Conservation (phyloP, 257 asterid species). For the Echites panduratus region DNA sequence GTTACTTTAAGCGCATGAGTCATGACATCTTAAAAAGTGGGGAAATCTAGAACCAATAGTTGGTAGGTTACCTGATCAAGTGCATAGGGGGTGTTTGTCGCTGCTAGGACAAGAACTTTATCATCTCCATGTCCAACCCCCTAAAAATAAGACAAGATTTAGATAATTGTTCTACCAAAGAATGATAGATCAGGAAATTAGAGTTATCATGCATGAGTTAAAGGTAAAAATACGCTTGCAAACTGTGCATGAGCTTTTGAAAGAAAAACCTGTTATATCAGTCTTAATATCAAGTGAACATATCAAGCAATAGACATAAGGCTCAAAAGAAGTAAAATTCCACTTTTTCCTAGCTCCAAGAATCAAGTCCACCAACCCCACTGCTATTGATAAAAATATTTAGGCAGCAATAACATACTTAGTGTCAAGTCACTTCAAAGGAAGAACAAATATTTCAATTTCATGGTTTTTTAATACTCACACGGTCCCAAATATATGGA, state of each 20-base stretch:
- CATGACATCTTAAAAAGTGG: background rate
- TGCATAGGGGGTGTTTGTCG: constrained; percentile 96
- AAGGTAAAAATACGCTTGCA: background rate
- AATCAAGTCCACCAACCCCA: background rate
- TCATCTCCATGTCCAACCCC: constrained; percentile 98
- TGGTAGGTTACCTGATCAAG: constrained; percentile 77
- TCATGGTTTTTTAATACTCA: too few relatives aligned
- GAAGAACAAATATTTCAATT: too few relatives aligned
- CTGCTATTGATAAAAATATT: too few relatives aligned
- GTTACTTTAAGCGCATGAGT: background rate
- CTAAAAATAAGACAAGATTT: constrained; percentile 29
- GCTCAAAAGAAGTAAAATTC: background rate
- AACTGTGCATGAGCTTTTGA: background rate
- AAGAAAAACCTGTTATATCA: background rate
- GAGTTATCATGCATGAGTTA: background rate
- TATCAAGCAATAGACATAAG: background rate
- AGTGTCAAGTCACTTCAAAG: background rate
- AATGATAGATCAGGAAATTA: background rate
- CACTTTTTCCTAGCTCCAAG: background rate
- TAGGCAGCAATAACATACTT: background rate
- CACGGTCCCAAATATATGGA: too few relatives aligned
- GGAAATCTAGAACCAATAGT: background rate
- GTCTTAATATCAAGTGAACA: background rate
- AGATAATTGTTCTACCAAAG: background rate
- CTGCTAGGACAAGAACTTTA: constrained; percentile 98